Conservation (phyloP, 1,284 basidiomycete species). For the Cryptococcus maquisensis region DNA sequence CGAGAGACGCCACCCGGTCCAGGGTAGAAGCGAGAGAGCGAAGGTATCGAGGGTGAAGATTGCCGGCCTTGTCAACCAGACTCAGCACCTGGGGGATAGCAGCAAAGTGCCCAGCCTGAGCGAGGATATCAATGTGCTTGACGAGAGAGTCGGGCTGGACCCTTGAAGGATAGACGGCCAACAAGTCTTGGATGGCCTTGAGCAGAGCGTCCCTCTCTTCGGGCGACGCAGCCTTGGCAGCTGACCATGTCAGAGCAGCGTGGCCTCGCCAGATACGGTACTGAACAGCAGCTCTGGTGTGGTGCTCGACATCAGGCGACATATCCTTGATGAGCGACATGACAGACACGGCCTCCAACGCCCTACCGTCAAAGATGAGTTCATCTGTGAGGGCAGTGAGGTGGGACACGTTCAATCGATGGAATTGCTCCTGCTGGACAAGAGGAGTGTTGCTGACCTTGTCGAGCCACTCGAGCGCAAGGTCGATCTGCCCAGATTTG, state of each 20-base stretch:
- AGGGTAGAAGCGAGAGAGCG: neutral
- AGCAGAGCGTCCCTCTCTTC: conserved; percentile 1
- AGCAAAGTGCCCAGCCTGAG: conserved; percentile 6
- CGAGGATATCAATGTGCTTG: conserved; percentile 11
- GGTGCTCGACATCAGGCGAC: neutral
- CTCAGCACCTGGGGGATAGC: conserved; percentile 11
- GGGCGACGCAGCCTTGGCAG: neutral
- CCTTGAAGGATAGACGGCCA: neutral
- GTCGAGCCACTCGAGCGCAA: conserved; percentile 68
- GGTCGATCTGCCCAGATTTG: conserved; percentile 58
- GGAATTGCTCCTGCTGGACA: neutral
- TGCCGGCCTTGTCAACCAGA: neutral
- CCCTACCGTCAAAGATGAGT: conserved; percentile 3
- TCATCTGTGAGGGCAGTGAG: conserved; percentile 7
- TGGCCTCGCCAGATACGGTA: conserved; percentile 4
- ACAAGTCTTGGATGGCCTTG: conserved; percentile 16
- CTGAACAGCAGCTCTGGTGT: conserved; percentile 1
- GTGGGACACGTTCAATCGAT: conserved; percentile 11
- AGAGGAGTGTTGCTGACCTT: neutral
- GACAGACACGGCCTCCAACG: neutral
- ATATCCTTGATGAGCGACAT: too few relatives aligned
- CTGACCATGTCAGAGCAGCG: conserved; percentile 1
- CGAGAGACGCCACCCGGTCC: neutral
- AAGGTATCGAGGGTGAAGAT: neutral
- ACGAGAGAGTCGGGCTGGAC: conserved; percentile 4